Percentiles rank a stretch among this genome's conserved stretches.
Evolutionary conservation across 1,284 basidiomycete species (phyloP).

Genomic region (Ceratobasidium sp.): DNA sequence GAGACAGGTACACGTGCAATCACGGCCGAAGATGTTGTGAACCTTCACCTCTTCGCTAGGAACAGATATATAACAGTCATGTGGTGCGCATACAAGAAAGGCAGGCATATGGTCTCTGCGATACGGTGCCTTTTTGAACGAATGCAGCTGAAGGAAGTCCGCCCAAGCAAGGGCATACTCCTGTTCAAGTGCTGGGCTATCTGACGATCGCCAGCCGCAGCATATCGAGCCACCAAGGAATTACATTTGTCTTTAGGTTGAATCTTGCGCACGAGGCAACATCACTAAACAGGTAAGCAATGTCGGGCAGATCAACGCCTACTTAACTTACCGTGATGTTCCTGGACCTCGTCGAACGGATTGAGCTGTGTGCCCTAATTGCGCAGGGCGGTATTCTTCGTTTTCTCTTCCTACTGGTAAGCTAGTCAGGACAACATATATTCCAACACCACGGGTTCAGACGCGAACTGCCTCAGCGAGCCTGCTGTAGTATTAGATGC

Average conservation of each 20-base stretch:
- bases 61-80: not conserved
- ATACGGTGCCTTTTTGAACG: constrained; percentile 3
- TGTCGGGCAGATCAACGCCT: too few relatives aligned
- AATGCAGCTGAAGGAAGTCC: constrained; percentile 11
- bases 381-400: too few relatives aligned
- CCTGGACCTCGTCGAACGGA: constrained; percentile 24
- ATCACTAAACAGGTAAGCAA: too few relatives aligned
- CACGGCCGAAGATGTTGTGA: constrained; percentile 14
- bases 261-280: constrained; percentile 2
- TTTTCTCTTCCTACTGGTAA: constrained; percentile 3
- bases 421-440: constrained; percentile 6
- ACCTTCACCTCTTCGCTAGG: constrained; percentile 1
- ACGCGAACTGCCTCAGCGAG: not conserved
- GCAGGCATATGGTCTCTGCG: constrained; percentile 5
- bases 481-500: not conserved
- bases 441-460: constrained; percentile 17
- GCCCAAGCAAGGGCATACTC: constrained; percentile 10
- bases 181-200: not conserved
- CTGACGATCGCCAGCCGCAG: constrained; percentile 19
- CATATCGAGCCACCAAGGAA: constrained; percentile 17
- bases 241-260: not conserved
- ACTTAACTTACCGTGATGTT: too few relatives aligned
- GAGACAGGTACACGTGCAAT: constrained; percentile 11
- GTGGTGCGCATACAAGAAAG: not conserved
- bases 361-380: too few relatives aligned